Evolutionary conservation across 169 alveolate genomes (phyloP).

Genomic region (Eimeria necatrix): DNA sequence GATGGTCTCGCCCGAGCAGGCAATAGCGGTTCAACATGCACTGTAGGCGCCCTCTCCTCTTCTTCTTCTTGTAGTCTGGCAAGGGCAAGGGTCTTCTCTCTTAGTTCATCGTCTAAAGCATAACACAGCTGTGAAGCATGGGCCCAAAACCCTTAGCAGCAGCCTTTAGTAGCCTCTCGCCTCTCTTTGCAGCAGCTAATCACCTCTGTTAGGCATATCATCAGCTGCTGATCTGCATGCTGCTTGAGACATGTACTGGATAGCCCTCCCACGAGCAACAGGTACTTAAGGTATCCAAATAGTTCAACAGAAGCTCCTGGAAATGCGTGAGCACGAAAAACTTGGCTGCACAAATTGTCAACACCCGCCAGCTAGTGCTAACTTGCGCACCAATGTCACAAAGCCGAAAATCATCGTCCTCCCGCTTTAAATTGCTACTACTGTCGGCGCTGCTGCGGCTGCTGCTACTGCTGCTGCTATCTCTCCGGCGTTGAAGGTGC

Average conservation of each 20-base stretch:
- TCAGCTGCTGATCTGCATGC: no score
- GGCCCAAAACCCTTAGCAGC: no score
- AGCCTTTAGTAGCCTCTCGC: no score
- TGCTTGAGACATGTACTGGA: no score
- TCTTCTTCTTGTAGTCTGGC: slow-evolving; percentile 22
- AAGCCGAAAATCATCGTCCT: neutral
- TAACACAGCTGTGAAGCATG: no score
- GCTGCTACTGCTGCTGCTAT: slow-evolving; percentile 34
- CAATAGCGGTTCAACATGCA: neutral
- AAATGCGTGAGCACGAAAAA: no score
- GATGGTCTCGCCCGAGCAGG: slow-evolving; percentile 34
- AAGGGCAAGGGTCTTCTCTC: slow-evolving; percentile 1
- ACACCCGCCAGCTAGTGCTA: neutral
- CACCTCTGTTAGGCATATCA: no score
- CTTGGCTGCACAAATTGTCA: neutral
- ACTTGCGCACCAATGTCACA: slow-evolving; percentile 12
- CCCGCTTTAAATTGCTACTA: neutral
- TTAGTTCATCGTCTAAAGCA: neutral
- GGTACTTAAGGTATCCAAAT: no score
- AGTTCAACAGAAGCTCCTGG: no score
- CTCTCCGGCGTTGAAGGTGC: neutral
- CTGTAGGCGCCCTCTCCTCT: neutral
- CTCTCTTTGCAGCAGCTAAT: no score
- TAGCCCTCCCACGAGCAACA: no score
- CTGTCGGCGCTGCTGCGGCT: slow-evolving; percentile 33